These are phyloP conservation scores for Phanerochaete sordida DNA, from an alignment of 768 basidiomycete species.

Conservation along the genomic window DNA sequence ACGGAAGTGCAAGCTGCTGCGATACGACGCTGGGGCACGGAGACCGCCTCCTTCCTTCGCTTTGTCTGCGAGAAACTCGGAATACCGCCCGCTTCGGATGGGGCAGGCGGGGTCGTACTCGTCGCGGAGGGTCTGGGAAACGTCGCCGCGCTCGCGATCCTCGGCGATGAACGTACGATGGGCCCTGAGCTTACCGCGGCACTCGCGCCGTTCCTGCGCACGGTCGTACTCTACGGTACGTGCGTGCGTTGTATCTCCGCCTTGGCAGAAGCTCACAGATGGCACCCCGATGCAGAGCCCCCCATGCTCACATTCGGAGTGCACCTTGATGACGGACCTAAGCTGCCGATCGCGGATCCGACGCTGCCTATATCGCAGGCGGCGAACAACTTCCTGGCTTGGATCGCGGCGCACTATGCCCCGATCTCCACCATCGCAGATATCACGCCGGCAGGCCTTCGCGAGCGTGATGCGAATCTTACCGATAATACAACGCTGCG, in stretches of 20 bases:
- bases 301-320: background rate
- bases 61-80: constrained; percentile 26
- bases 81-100: constrained; percentile 17
- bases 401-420: background rate
- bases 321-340: background rate
- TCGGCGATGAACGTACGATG: background rate
- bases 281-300: background rate
- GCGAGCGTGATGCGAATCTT: too few species aligned
- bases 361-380: background rate
- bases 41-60: constrained; percentile 31
- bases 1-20: constrained; percentile 24
- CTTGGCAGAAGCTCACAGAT: too few species aligned
- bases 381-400: background rate
- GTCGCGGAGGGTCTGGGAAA: constrained; percentile 1
- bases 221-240: constrained; percentile 10
- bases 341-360: background rate
- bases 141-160: background rate
- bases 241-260: background rate
- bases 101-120: background rate
- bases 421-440: background rate
- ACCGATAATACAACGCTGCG: too few species aligned
- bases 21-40: constrained; percentile 28
- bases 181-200: background rate
- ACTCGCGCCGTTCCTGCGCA: background rate
- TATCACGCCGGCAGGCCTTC: background rate